These are phyloP conservation scores for Besnoitia besnoiti DNA, from an alignment of 169 alveolate genomes.

Conservation along the genomic window DNA sequence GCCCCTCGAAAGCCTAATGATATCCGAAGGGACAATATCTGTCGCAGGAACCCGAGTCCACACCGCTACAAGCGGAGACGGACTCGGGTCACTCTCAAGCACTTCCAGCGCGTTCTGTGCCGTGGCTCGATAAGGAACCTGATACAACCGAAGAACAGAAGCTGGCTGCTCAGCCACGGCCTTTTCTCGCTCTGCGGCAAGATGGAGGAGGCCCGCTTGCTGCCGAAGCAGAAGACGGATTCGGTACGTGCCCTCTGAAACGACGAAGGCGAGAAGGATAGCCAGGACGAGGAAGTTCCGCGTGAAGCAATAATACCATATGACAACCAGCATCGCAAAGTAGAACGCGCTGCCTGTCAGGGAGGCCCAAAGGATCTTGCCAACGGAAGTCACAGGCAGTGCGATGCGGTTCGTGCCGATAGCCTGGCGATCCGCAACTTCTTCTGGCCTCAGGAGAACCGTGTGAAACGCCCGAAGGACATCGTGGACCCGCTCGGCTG, in stretches of 20 bases:
- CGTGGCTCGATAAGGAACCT: background rate
- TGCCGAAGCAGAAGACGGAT: background rate
- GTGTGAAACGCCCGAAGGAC: background rate
- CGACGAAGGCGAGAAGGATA: constrained; percentile 33
- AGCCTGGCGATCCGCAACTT: background rate
- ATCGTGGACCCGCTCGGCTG: background rate
- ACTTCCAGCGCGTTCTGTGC: background rate
- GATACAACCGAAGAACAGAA: background rate
- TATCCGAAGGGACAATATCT: constrained; percentile 43
- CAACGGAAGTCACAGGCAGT: background rate
- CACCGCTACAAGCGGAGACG: background rate
- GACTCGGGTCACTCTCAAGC: background rate
- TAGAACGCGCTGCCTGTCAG: constrained; percentile 16
- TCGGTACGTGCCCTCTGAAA: constrained; percentile 6
- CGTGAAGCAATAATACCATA: constrained; percentile 31
- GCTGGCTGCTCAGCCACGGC: background rate
- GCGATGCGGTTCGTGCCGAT: background rate
- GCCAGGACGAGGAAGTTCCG: background rate
- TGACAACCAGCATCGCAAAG: background rate
- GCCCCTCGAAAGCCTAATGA: constrained; percentile 43
- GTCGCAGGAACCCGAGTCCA: constrained; percentile 10
- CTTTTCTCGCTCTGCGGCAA: constrained; percentile 16
- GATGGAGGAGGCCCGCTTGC: constrained; percentile 11
- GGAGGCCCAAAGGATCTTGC: background rate
- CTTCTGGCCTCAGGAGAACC: background rate